Percentiles rank a stretch among this genome's conserved stretches.
Conservation (phyloP, 805 yeast species). For the Schwanniomyces polymorphus region DNA sequence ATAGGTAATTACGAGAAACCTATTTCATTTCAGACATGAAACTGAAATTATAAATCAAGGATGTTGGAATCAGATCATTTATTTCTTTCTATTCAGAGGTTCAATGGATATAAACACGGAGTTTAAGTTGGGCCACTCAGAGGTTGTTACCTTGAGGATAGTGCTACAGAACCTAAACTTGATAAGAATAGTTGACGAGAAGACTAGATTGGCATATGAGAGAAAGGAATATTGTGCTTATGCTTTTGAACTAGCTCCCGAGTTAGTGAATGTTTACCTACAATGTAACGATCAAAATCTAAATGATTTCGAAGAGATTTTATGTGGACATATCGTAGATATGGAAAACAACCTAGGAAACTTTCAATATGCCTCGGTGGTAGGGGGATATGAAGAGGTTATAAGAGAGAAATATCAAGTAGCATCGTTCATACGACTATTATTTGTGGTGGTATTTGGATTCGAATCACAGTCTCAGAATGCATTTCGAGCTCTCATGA, state of each 20-base stretch:
- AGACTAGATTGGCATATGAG: not conserved
- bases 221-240: not conserved
- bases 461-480: conserved; percentile 2
- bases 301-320: not conserved
- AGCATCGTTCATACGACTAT: conserved; percentile 13
- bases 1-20: not conserved
- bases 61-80: not conserved
- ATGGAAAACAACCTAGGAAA: not conserved
- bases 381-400: conserved; percentile 1
- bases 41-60: not conserved
- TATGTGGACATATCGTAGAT: not conserved
- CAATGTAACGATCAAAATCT: not conserved
- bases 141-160: not conserved
- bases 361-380: not conserved
- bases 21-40: not conserved
- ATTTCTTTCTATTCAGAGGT: not conserved
- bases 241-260: not conserved
- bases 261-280: not conserved
- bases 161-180: not conserved
- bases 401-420: conserved; percentile 15
- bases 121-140: not conserved
- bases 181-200: not conserved
- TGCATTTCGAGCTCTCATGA: conserved; percentile 1
- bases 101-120: not conserved
- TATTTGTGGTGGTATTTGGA: conserved; percentile 12